phyloP scores from a whole-genome alignment of 2,329 filamentous ascomycete species.

The Malbranchea zuffiana region DNA sequence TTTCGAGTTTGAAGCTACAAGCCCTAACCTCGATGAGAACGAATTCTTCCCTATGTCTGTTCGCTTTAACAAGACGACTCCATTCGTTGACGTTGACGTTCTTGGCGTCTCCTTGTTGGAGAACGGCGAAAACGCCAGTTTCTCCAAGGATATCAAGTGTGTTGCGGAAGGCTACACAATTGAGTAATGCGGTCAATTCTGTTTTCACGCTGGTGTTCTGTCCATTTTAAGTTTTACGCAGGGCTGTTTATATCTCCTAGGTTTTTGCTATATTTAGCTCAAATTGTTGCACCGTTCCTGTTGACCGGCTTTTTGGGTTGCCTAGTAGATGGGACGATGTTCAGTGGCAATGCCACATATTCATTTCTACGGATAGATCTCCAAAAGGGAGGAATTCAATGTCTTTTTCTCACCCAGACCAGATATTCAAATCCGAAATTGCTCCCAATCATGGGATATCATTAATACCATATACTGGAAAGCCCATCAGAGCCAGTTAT shows the following conservation, averaged over 20 bases:
- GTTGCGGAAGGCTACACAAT: slow-evolving; percentile 36
- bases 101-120: slow-evolving; percentile 34
- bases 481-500: too few relatives aligned
- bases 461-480: neutral
- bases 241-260: too few relatives aligned
- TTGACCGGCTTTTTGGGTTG: too few relatives aligned
- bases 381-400: too few relatives aligned
- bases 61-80: slow-evolving; percentile 71
- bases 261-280: too few relatives aligned
- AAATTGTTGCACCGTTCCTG: too few relatives aligned
- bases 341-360: too few relatives aligned
- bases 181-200: slow-evolving; percentile 30
- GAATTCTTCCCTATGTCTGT: slow-evolving; percentile 98
- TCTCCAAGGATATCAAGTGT: slow-evolving; percentile 37
- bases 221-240: too few relatives aligned
- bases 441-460: neutral
- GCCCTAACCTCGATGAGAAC: slow-evolving; percentile 70
- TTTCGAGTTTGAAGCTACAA: slow-evolving; percentile 91
- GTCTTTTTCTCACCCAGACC: too few relatives aligned
- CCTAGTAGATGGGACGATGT: too few relatives aligned
- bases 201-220: too few relatives aligned
- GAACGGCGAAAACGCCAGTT: slow-evolving; percentile 34
- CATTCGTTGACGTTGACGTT: slow-evolving; percentile 88
- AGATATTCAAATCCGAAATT: neutral
- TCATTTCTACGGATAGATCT: too few relatives aligned